Base-by-base conservation (phyloP, 2,329 filamentous ascomycete genomes). In the Arthrinium phaeospermum region DNA sequence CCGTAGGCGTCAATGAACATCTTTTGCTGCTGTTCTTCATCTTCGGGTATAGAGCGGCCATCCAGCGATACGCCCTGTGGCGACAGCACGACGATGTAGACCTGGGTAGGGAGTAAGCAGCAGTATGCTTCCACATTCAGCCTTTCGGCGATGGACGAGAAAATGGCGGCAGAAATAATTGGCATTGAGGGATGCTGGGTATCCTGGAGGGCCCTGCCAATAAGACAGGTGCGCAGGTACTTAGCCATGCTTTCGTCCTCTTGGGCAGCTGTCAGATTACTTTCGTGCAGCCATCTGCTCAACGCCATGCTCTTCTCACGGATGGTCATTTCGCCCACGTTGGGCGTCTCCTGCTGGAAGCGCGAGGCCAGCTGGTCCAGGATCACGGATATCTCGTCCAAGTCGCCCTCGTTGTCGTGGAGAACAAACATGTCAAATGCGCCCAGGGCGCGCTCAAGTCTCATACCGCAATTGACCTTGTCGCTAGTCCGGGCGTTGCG, bases 361-460 rank as follows among this genome's bases (percentile, higher is more conserved):
- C 84, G 82, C 80, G 96, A 91, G 30, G 98, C 85, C 53, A 90
- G 84, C n/a, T 81, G 79, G 14, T 88, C 86, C 67, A 92, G 90
- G 91, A 72, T 93, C 61, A 46, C 67, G 57, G 68, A 73, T 44
- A 74, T 71, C 83, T 94, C 91, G 72, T 93, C 88, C 70, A 96
- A 83, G 79, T 97, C 94, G n/a, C 92, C 91, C 44, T 87, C 86
- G 24, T 90, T 88, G 71, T 92, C 92, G 75, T 92, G 90, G 41
- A 96, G 85, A 67, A 97, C 90, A 82, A 98, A 98, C 82, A 98
- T 88, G 81, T 98, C 96, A 80, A 97, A 97, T 19, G 92, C 93
- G 27, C 91, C 93, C 22, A 98, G 84, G 1, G 92, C 92, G 72
- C 89, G 88, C 80, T 98, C 95, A 27, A 98, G 85, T 10, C 77